A percentile compares a stretch with the other conserved stretches of the same genome.
Evolutionary conservation across 164 flowering plant species (phyloP).

Genomic region (Macadamia integrifolia): DNA sequence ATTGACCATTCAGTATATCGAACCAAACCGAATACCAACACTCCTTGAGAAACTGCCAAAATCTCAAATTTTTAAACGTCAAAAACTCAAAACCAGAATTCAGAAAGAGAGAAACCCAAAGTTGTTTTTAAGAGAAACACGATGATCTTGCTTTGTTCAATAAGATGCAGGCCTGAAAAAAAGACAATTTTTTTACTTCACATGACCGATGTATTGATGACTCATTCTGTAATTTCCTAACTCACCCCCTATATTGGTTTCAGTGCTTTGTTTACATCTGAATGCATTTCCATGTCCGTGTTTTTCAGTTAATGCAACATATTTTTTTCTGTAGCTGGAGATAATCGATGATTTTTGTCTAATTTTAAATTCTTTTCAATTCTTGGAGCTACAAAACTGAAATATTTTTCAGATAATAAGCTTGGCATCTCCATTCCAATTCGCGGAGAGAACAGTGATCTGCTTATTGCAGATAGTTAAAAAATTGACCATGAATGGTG

Average conservation of each 20-base stretch:
- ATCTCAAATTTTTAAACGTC: too few species aligned
- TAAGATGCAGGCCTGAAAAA: conserved; percentile 72
- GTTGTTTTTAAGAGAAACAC: conserved; percentile 69
- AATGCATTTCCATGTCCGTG: not conserved
- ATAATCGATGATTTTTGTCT: not conserved
- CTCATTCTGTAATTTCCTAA: conserved; percentile 51
- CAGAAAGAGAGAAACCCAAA: too few species aligned
- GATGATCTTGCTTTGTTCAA: conserved; percentile 89
- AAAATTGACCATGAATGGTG: conserved; percentile 98
- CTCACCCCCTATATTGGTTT: conserved; percentile 4
- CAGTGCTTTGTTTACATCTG: not conserved
- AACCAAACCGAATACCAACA: too few species aligned
- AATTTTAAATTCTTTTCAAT: not conserved
- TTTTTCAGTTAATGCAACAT: not conserved
- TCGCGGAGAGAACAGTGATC: conserved; percentile 74
- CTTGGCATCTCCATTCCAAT: conserved; percentile 65
- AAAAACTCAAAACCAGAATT: too few species aligned
- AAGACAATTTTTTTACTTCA: conserved; percentile 70
- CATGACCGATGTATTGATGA: conserved; percentile 66
- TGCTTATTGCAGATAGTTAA: conserved; percentile 73
- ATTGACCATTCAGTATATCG: too few species aligned
- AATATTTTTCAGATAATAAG: conserved; percentile 74
- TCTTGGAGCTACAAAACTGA: conserved; percentile 63
- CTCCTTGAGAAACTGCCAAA: too few species aligned
- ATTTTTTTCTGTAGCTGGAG: not conserved